Evolutionary conservation across 495 filamentous ascomycete species (phyloP), one percentile per base, ranked within the genome.

Genomic region (Penicillium dipodomyicola): DNA sequence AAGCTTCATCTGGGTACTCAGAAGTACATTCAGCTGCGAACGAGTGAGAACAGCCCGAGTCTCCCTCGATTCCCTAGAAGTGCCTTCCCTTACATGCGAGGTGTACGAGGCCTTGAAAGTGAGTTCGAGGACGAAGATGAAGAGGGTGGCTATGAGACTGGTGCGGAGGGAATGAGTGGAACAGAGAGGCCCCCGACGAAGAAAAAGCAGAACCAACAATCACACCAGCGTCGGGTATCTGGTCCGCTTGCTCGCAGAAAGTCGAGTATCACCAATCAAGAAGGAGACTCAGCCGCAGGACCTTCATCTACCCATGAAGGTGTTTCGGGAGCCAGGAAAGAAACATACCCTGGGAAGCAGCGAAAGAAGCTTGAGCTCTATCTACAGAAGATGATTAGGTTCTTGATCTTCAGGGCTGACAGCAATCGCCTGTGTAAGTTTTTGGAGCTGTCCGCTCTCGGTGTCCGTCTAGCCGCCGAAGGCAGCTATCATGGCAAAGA

Each of bases 401-500:
- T 90, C 79, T 82, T 97, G 62, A 97, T 97, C 62, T 97, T 99
- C 73, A 84, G 94, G 43, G 84, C 94, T 15, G 95, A 97, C 64
- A 96, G 91, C 71, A 99, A 96, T 65, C 85, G 94, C 12, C 76
- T 99, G 12, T 99, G 94, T 75, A 93, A 92, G 63, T 99, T 99
- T 67, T 76, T 99, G 12, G 94, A 99, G 69, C 71, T 99, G 5
- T 97, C 94, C 54, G 92, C 95, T 3, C 79, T 99, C 8, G 95
- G 95, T 6, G 90, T 99, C n/a, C 82, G 95, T 32, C 82, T 99
- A 48, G 92, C 94, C 42, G 92, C 92, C 7, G 94, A 99, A 72
- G 92, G 90, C 15, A 94, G 91, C 62, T 97, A 96, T 65, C 95
- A 97, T 67, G 94, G 94, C 30, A 99, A 99, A 70, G 95, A 99